Conservation (phyloP, 2,329 filamentous ascomycete species). For the Volutella citrinella region DNA sequence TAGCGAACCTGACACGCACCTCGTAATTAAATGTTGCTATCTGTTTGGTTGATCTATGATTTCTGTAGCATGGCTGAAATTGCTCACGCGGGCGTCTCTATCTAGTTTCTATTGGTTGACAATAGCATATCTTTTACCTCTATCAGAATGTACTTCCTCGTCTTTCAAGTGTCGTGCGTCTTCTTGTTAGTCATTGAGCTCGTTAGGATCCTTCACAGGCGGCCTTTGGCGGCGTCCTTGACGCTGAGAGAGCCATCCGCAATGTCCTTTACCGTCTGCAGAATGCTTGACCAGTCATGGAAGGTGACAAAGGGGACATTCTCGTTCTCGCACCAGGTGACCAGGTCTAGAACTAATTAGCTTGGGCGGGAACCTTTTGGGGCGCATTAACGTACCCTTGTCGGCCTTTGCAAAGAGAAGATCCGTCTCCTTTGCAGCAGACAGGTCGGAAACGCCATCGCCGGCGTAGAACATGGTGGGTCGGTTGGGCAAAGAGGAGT, state of each 20-base stretch:
- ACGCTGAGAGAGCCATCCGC: constrained; percentile 68
- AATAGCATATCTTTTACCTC: too few relatives aligned
- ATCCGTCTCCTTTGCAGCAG: constrained; percentile 88
- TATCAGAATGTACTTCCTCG: too few relatives aligned
- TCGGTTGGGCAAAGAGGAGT: constrained; percentile 70
- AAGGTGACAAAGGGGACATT: constrained; percentile 87
- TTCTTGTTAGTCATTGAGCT: too few relatives aligned
- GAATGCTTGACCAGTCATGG: constrained; percentile 77
- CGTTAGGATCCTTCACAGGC: constrained; percentile 30
- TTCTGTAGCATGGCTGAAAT: too few relatives aligned
- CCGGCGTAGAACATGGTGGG: constrained; percentile 93
- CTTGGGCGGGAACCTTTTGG: too few relatives aligned
- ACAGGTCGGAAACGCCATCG: constrained; percentile 89
- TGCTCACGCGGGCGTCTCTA: too few relatives aligned
- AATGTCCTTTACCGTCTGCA: constrained; percentile 73
- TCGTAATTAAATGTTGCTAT: too few relatives aligned
- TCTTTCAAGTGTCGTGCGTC: too few relatives aligned
- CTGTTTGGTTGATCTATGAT: too few relatives aligned
- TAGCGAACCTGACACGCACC: too few relatives aligned
- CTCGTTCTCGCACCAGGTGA: constrained; percentile 81
- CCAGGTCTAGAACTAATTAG: too few relatives aligned
- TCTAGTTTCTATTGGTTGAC: too few relatives aligned
- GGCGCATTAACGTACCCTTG: constrained; percentile 60
- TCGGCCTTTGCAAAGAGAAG: constrained; percentile 91
- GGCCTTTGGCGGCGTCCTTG: constrained; percentile 62